Evolutionary conservation across 106 monocot species (phyloP), one percentile per base, ranked within the genome.

Genomic region (Apostasia ramifera): DNA sequence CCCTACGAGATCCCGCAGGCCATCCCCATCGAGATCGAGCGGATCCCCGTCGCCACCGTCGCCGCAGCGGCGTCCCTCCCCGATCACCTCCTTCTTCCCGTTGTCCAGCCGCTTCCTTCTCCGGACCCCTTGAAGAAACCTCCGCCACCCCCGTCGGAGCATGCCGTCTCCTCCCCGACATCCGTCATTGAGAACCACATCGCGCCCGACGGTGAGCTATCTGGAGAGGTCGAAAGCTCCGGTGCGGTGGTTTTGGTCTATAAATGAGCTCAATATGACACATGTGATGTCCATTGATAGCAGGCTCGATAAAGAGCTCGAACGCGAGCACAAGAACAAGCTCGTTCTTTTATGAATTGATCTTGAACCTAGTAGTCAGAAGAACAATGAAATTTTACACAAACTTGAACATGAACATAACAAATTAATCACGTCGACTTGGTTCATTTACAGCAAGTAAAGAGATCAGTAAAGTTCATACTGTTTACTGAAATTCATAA

Each of bases 1-100:
- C 67, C 84, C 53, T 97, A 83, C 71, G 85, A 81, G 14, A 80
- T 97, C 72, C 95, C 95, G 3, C 75, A 79, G 9, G 95, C 89
- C 12, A 74, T 87, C 59, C 95, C 95, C 42, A 83, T 97, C 61
- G 89, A 92, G 52, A 80, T 97, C 70, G 79, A 84, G 37, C 74
- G 75, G 15, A 92, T 97, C 71, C 95, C 95, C 38, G 52, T 97
- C 51, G 95, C 95, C n/a, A 49, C 89, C 48, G 65, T 83, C 6
- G 85, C 81, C 43, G 53, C 85, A 2, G 50, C 71, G 7, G 64
- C 78, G 0, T 60, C 62, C 67, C 47, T 69, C 60, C 61, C 58
- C 71, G 51, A 13, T 67, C 48, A 43, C 57, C 13, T 73, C 56
- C 40, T 78, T 55, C 61, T 79, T 49, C 77, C 85, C 63, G 83